A percentile compares a stretch with the other conserved stretches of the same genome.
These are phyloP conservation scores for Verticillium longisporum DNA, from an alignment of 2,329 filamentous ascomycete species.

Conservation along the genomic window DNA sequence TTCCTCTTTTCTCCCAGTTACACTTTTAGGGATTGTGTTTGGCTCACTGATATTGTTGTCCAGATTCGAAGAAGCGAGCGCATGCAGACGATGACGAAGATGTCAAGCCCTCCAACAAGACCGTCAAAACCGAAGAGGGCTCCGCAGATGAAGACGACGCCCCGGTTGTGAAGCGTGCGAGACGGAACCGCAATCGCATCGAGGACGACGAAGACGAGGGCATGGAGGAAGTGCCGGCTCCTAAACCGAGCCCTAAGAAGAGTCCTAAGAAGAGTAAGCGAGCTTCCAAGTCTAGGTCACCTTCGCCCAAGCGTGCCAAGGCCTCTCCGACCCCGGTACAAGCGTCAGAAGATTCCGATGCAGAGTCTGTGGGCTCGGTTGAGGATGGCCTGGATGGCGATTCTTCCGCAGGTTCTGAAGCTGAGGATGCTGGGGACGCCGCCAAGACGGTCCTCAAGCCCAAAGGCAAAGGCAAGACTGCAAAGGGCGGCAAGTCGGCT, in stretches of 20 bases:
- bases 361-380: constrained; percentile 9
- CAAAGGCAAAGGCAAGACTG: constrained; percentile 72
- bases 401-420: constrained; percentile 39
- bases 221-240: constrained; percentile 24
- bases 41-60: not conserved
- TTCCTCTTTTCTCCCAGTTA: not conserved
- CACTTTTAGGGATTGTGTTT: not conserved
- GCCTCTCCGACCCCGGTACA: not conserved
- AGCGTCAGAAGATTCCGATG: constrained; percentile 16
- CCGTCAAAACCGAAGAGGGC: constrained; percentile 23
- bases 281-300: constrained; percentile 16
- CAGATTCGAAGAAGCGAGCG: constrained; percentile 43
- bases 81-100: constrained; percentile 12
- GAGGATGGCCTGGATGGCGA: constrained; percentile 35
- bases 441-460: constrained; percentile 72
- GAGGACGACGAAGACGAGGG: constrained; percentile 46
- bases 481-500: constrained; percentile 36
- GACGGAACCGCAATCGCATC: constrained; percentile 38
- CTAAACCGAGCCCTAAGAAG: constrained; percentile 17
- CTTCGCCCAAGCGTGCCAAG: constrained; percentile 4
- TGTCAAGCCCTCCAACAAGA: constrained; percentile 22
- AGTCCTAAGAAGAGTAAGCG: constrained; percentile 13
- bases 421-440: constrained; percentile 45
- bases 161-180: constrained; percentile 52
- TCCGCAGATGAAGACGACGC: constrained; percentile 50